phyloP scores from a whole-genome alignment of 495 filamentous ascomycete species.

The Lasiosphaeriaceae sp. region DNA sequence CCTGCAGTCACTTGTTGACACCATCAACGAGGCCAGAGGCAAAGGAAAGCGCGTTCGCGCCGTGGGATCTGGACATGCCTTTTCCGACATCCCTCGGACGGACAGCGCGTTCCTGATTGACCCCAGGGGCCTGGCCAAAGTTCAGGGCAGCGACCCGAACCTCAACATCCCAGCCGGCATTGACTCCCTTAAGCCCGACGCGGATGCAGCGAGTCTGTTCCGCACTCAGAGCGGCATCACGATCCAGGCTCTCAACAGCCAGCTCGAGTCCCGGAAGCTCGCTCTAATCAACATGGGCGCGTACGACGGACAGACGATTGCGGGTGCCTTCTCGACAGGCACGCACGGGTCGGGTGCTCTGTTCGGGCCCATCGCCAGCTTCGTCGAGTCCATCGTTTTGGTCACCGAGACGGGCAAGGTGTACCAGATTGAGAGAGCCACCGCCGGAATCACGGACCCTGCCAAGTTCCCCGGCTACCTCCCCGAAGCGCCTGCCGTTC shows the following conservation, averaged over 20 bases:
- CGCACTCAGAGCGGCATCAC: conserved; percentile 12
- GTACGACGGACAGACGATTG: conserved; percentile 15
- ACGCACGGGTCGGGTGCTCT: conserved; percentile 12
- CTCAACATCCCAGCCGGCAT: background rate
- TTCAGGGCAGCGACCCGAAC: background rate
- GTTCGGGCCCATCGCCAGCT: conserved; percentile 11
- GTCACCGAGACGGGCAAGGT: conserved; percentile 13
- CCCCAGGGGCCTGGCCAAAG: background rate
- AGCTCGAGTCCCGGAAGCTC: conserved; percentile 4
- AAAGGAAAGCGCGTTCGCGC: conserved; percentile 8
- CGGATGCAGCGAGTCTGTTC: conserved; percentile 6
- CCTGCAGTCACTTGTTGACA: conserved; percentile 5
- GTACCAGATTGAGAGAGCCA: conserved; percentile 14
- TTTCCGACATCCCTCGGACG: conserved; percentile 10
- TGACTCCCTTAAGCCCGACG: background rate
- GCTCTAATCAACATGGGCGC: conserved; percentile 16
- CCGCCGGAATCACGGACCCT: conserved; percentile 9
- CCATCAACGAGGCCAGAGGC: conserved; percentile 5
- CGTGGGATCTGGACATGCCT: conserved; percentile 14
- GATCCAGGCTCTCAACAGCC: conserved; percentile 6
- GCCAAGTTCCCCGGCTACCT: conserved; percentile 13
- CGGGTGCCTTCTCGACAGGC: conserved; percentile 12
- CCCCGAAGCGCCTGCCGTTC: conserved; percentile 2
- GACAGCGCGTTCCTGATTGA: conserved; percentile 9
- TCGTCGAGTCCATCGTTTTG: conserved; percentile 9